Evolutionary conservation across 164 flowering plant species (phyloP), one percentile per base, ranked within the genome.

Genomic region (Warburgia ugandensis): DNA sequence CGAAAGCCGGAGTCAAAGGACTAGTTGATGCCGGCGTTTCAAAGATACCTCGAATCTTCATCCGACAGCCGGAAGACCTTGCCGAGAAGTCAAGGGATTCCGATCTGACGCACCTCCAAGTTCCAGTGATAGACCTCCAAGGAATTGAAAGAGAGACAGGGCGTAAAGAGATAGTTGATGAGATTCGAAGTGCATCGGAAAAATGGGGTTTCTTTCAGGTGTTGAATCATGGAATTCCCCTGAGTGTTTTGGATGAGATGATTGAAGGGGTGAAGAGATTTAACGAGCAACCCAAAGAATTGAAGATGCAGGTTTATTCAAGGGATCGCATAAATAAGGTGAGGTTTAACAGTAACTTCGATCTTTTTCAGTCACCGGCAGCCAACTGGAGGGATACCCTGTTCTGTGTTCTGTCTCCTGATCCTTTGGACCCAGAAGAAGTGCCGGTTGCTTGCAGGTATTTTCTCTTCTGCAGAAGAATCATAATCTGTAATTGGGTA

Each of bases 191-290:
- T 2, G 83, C 80, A 2, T 50, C 66, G 1, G 73, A 59, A 64
- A 62, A 27, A 2, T 66, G 72, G 76, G 86, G 83, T 0, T 72
- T 80, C 55, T 74, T 78, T 52, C 77, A 77, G 45, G 64, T 77
- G 48, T 52, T 76, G 19, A 77, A 77, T 51, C 86, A 80, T 66
- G 79, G 79, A 13, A 48, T 80, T 5, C 74, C 75, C 0, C 29
- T 2, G 10, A 26, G 21, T 2, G 62, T 72, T 2, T 1, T 80
- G 50, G 74, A 75, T 1, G 77, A 68, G 61, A 66, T 75, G 69
- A 55, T 65, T 29, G 48, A 58, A n/a, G 86, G 76, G 3, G 45
- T 60, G 0, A 29, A 54, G 0, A 46, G 68, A 42, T 80, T 80
- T 44, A 17, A 51, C 31, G 80, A 80, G 54, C 75, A 66, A 40